Evolutionary conservation across 1,139 yeast species (phyloP).

Genomic region (Pneumocystis canis): DNA sequence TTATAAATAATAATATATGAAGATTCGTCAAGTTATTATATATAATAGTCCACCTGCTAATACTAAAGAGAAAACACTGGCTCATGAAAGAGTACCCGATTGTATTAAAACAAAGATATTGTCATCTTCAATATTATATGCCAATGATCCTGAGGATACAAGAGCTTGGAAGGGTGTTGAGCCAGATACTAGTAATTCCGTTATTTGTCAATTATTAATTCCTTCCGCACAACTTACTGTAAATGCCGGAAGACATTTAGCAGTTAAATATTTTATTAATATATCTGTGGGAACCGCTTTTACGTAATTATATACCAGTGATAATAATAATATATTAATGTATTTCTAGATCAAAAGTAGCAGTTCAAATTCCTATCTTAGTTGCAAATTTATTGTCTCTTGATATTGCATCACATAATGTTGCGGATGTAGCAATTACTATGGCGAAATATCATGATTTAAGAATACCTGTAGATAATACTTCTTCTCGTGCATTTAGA

Average conservation of each 20-base stretch:
- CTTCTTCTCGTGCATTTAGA: background rate
- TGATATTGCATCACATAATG: background rate
- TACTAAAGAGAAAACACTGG: constrained; percentile 8
- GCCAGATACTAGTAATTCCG: constrained; percentile 7
- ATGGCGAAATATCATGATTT: background rate
- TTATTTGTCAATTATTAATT: constrained; percentile 5
- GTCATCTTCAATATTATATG: constrained; percentile 4
- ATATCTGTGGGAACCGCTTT: constrained; percentile 2
- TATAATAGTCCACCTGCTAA: constrained; percentile 10
- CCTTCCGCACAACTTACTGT: constrained; percentile 10
- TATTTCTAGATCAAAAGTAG: background rate
- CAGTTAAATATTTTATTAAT: constrained; percentile 2
- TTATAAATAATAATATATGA: background rate
- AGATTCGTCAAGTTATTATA: constrained; percentile 7
- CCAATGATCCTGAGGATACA: background rate
- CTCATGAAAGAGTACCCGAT: constrained; percentile 8
- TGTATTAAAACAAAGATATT: constrained; percentile 5
- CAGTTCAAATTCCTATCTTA: background rate
- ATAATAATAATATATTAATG: background rate
- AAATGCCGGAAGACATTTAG: constrained; percentile 9
- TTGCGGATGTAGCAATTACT: background rate
- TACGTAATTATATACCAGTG: background rate
- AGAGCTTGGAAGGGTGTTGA: constrained; percentile 9
- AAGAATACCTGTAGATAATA: background rate
- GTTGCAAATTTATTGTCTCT: background rate